These are phyloP conservation scores for Phytopythium litorale DNA, from an alignment of 352 stramenopile genomes.

Conservation along the genomic window DNA sequence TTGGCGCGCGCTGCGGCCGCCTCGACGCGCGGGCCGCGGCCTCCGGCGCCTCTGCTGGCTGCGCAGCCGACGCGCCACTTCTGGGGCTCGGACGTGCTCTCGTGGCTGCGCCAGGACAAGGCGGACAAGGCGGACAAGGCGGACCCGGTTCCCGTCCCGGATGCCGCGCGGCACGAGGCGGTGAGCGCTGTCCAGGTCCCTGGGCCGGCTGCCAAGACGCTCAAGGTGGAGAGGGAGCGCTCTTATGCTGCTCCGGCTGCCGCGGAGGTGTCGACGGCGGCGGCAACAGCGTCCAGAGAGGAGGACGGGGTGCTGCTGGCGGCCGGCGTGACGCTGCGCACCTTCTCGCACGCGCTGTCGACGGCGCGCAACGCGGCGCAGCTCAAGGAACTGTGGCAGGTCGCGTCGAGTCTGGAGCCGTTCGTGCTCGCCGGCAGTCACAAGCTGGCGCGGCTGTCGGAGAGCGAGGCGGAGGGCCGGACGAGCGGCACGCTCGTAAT, in stretches of 20 bases:
- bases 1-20: constrained; percentile 6
- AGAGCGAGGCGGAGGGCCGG: constrained; percentile 2
- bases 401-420: constrained; percentile 20
- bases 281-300: constrained; percentile 4
- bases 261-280: neutral
- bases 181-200: neutral
- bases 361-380: constrained; percentile 7
- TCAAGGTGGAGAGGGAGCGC: neutral
- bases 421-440: constrained; percentile 19
- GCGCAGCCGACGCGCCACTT: constrained; percentile 23
- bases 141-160: neutral
- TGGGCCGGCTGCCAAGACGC: neutral
- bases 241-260: neutral
- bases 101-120: constrained; percentile 27
- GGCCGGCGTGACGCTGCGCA: constrained; percentile 13
- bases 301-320: constrained; percentile 4
- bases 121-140: neutral
- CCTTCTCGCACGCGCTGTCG: constrained; percentile 23
- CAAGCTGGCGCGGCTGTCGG: constrained; percentile 8
- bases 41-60: neutral
- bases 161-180: neutral
- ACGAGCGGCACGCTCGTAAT: constrained; percentile 13
- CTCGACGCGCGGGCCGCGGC: neutral
- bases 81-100: constrained; percentile 34
- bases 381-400: constrained; percentile 25